phyloP scores from a whole-genome alignment of 2,329 filamentous ascomycete species.

The Thermomyces lanuginosus region DNA sequence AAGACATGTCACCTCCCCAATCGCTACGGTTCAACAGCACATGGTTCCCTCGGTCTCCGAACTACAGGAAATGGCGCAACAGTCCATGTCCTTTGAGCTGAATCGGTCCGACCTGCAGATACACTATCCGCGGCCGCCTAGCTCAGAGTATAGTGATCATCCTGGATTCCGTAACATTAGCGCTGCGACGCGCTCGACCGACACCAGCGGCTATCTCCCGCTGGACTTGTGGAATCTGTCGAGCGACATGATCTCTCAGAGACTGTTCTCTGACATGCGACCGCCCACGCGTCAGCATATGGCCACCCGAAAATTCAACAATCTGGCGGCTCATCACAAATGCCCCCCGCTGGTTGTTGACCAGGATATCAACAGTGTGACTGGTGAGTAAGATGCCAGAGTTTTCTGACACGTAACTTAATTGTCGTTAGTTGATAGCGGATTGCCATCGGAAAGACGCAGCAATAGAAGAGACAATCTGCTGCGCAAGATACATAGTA shows the following conservation, averaged over 20 bases:
- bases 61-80: too few relatives aligned
- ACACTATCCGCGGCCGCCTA: too few relatives aligned
- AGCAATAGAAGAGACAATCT: conserved; percentile 10
- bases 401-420: not conserved
- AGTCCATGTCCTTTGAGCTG: too few relatives aligned
- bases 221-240: conserved; percentile 10
- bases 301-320: conserved; percentile 17
- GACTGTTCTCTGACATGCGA: conserved; percentile 10
- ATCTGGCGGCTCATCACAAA: conserved; percentile 11
- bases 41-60: too few relatives aligned
- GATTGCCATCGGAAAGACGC: too few relatives aligned
- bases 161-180: not conserved
- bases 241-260: conserved; percentile 9
- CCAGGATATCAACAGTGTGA: conserved; percentile 4
- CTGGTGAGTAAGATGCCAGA: conserved; percentile 5
- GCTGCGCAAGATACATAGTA: conserved; percentile 18
- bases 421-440: too few relatives aligned
- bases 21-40: conserved; percentile 10
- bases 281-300: conserved; percentile 12
- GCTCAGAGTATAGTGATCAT: conserved; percentile 7
- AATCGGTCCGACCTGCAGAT: too few relatives aligned
- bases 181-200: conserved; percentile 1
- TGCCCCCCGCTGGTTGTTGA: conserved; percentile 9
- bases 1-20: conserved; percentile 12
- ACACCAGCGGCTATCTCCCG: conserved; percentile 5